These are phyloP conservation scores for Sophora flavescens DNA, from an alignment of 306 rosid species.

Conservation along the genomic window DNA sequence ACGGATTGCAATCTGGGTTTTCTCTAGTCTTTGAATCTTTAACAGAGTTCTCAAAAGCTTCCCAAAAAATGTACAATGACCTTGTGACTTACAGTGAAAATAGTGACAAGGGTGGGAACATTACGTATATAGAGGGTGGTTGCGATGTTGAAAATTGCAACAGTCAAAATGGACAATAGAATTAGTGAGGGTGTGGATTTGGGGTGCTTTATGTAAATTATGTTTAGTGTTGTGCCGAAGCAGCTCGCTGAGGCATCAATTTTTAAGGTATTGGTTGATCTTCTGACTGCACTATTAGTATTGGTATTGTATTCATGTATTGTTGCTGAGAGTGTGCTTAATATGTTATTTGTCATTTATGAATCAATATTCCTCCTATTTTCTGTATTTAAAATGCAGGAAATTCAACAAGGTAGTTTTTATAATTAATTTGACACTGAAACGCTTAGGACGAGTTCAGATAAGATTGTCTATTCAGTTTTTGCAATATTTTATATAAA, in stretches of 20 bases:
- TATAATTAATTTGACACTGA: too few species aligned
- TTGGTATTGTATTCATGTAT: constrained; percentile 5
- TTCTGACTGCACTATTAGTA: constrained; percentile 43
- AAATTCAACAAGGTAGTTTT: too few species aligned
- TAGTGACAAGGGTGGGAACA: constrained; percentile 57
- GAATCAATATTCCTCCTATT: neutral
- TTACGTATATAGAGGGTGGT: constrained; percentile 61
- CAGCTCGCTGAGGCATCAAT: constrained; percentile 87
- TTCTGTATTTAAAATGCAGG: neutral
- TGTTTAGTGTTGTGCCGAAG: constrained; percentile 68
- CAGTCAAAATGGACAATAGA: constrained; percentile 44
- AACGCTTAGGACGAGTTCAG: neutral
- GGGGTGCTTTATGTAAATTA: constrained; percentile 58
- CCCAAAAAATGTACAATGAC: constrained; percentile 76
- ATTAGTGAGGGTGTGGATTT: constrained; percentile 34
- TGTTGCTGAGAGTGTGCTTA: constrained; percentile 41
- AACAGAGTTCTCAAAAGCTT: constrained; percentile 76
- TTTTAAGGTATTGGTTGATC: constrained; percentile 43
- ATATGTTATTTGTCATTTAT: constrained; percentile 32
- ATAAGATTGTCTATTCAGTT: too few species aligned
- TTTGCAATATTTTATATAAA: too few species aligned
- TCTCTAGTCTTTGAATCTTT: constrained; percentile 81
- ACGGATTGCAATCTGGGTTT: constrained; percentile 85
- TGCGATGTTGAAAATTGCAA: constrained; percentile 52
- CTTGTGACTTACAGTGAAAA: constrained; percentile 67